Percentiles rank a stretch among this genome's conserved stretches.
phyloP scores from a whole-genome alignment of 2,329 filamentous ascomycete genomes.

The Trichoderma koningiopsis region DNA sequence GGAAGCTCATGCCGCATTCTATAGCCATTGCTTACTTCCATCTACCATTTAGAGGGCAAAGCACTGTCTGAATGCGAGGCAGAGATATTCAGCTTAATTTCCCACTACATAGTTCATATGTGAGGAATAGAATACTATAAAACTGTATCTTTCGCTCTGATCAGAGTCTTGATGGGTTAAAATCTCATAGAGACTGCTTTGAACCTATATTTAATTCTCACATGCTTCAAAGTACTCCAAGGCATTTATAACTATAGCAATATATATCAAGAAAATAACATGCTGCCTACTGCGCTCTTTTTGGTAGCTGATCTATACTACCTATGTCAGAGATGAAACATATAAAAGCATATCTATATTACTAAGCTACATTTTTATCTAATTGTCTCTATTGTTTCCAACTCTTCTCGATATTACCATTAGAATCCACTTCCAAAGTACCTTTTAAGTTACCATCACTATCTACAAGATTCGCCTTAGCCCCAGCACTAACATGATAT shows the following conservation, averaged over 20 bases:
- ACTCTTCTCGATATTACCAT: background rate
- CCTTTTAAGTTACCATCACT: slow-evolving; percentile 41
- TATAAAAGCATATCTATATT: background rate
- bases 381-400: background rate
- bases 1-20: too few species aligned
- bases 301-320: background rate
- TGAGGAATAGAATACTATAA: too few species aligned
- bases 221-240: background rate
- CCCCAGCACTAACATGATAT: slow-evolving; percentile 47
- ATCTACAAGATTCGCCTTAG: slow-evolving; percentile 47
- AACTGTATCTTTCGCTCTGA: too few species aligned
- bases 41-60: too few species aligned
- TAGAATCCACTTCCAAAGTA: background rate
- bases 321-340: background rate
- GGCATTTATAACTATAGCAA: background rate
- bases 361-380: background rate
- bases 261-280: background rate
- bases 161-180: too few species aligned
- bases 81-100: too few species aligned
- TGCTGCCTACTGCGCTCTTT: background rate
- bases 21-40: too few species aligned
- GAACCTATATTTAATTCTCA: background rate
- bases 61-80: too few species aligned
- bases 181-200: too few species aligned
- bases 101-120: too few species aligned